Percentiles rank a stretch among this genome's conserved stretches.
Conservation (phyloP, 192 early-diverging fungal species). For the Spinellus fusiger region DNA sequence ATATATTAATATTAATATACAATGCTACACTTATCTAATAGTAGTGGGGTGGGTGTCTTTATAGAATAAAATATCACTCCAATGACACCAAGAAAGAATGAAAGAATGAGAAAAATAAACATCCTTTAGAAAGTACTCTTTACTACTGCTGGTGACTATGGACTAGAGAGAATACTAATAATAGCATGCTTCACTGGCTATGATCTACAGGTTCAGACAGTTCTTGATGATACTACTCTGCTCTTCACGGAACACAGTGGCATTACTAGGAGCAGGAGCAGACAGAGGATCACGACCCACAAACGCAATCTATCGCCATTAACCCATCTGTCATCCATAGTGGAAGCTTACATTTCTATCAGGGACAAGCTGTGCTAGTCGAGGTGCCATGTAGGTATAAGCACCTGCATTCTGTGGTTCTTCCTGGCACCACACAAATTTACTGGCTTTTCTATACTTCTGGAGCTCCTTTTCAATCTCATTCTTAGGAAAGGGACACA, state of each 20-base stretch:
- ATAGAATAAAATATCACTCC: too few relatives aligned
- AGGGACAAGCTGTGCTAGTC: slow-evolving; percentile 73
- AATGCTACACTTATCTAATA: too few relatives aligned
- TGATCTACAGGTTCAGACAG: slow-evolving; percentile 4
- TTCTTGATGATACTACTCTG: slow-evolving; percentile 34
- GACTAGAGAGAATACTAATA: too few relatives aligned
- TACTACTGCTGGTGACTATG: too few relatives aligned
- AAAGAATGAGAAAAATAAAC: too few relatives aligned
- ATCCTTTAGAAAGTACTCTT: too few relatives aligned
- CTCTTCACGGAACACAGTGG: slow-evolving; percentile 62
- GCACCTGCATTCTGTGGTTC: slow-evolving; percentile 93
- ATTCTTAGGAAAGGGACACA: slow-evolving; percentile 83
- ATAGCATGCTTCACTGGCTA: too few relatives aligned
- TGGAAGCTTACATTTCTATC: slow-evolving; percentile 25
- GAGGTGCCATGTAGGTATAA: slow-evolving; percentile 82
- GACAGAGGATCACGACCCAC: slow-evolving; percentile 68
- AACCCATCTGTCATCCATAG: slow-evolving; percentile 1
- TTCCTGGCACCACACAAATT: slow-evolving; percentile 78
- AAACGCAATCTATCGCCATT: slow-evolving; percentile 45
- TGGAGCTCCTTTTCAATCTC: slow-evolving; percentile 58
- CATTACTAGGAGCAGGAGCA: slow-evolving; percentile 78
- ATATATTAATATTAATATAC: too few relatives aligned
- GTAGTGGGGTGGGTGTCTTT: too few relatives aligned
- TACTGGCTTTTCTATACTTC: slow-evolving; percentile 51
- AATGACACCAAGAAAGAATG: too few relatives aligned